Evolutionary conservation across 352 stramenopile genomes (phyloP), one percentile per base, ranked within the genome.

Genomic region (Phytophthora pluvialis): DNA sequence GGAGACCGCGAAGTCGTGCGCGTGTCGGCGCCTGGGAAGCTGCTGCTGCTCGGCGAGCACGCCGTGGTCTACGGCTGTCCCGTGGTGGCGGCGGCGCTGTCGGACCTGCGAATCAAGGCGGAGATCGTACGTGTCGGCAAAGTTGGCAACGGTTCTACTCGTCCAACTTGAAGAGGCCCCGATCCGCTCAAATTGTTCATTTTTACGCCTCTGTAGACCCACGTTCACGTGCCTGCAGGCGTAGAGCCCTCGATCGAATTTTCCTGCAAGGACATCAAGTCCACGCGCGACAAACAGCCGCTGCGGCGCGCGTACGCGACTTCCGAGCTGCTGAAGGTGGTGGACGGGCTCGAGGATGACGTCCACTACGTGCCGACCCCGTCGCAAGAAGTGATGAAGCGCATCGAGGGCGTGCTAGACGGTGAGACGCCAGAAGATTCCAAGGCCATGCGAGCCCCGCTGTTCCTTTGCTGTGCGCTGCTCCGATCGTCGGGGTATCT

Each of bases 11-110:
- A 63, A 3, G 51, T 70, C 44, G 65, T 91, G 49, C 72, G 69
- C 32, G 83, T 81, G 39, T 93, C 87, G 50, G 90, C 90, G 46
- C 91, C 90, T 0, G 90, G 86, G n/a, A 97, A 97, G 62, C 70
- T 97, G 51, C 80, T 97, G 64, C 83, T 97, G 36, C 90, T 97
- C 42, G 90, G 90, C 9, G 90, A 97, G 69, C 91, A 97, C 64
- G 88, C 91, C 0, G 90, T 97, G 31, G 90, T 97, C 11, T 96
- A 97, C 49, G 88, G 90, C 9, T 90, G 78, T 26, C 80, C 89
- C 3, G 90, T 88, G 16, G 77, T 98, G 40, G 93, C 91, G 0
- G 86, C 73, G 0, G 84, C 91, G 26, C 68, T 98, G 31, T 89
- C 80, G 15, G 86, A 97, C 58, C 49, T 98, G 60, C 83, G 93